Percentiles rank a stretch among this genome's conserved stretches.
These are phyloP conservation scores for Dinochytrium kinnereticum DNA, from an alignment of 371 early-diverging fungal species.

Conservation along the genomic window DNA sequence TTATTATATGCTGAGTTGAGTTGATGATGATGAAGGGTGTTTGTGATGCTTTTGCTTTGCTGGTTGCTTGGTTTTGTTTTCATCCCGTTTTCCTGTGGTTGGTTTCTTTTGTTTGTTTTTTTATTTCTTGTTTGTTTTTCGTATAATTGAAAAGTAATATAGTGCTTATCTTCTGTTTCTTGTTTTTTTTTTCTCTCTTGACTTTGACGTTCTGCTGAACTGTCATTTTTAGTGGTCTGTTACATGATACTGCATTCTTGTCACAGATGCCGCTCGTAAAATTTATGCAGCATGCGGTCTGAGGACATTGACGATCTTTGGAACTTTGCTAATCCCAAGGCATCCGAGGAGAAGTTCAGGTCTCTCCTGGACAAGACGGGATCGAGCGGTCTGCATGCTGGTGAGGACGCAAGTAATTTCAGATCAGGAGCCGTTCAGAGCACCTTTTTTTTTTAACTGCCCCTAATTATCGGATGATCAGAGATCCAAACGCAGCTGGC, in stretches of 20 bases:
- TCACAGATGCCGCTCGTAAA: no score
- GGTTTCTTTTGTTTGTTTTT: no score
- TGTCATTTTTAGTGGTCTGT: not conserved
- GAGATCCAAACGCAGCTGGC: slow-evolving; percentile 28
- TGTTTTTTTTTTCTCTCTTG: not conserved
- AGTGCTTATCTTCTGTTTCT: no score
- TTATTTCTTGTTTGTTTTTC: no score
- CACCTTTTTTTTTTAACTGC: not conserved
- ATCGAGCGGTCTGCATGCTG: not conserved
- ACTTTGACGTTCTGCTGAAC: not conserved
- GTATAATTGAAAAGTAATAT: no score
- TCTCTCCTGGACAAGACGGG: not conserved
- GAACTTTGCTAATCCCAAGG: not conserved
- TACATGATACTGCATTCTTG: no score
- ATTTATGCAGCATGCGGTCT: not conserved
- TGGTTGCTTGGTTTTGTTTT: no score
- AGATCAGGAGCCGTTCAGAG: not conserved
- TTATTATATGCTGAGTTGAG: no score
- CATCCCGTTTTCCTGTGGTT: no score
- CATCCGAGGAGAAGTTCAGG: slow-evolving; percentile 2
- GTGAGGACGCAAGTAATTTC: not conserved
- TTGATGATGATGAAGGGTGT: no score
- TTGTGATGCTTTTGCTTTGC: no score
- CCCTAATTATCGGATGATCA: not conserved
- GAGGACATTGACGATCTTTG: not conserved